Conservation (phyloP, 2,329 filamentous ascomycete genomes). For the Venturia nashicola region DNA sequence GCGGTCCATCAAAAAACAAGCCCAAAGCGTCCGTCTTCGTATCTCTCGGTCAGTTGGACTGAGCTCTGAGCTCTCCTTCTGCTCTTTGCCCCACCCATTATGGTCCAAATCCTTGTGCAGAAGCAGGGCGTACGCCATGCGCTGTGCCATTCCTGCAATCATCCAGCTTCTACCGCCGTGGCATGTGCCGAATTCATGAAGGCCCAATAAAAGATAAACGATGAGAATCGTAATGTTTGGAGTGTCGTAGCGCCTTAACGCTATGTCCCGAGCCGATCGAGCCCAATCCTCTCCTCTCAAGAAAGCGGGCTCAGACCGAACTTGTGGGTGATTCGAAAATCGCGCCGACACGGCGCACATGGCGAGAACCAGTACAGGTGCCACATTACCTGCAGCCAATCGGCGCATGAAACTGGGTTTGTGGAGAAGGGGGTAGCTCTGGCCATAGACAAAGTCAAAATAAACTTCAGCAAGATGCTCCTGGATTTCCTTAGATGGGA, state of each 20-base stretch:
- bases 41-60: constrained; percentile 93
- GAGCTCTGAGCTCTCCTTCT: constrained; percentile 45
- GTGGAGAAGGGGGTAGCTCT: constrained; percentile 87
- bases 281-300: constrained; percentile 88
- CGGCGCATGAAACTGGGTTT: constrained; percentile 96
- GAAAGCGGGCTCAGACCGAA: constrained; percentile 67
- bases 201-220: constrained; percentile 72
- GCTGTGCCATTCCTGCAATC: constrained; percentile 82
- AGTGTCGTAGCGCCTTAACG: constrained; percentile 78
- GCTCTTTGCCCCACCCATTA: constrained; percentile 52
- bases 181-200: constrained; percentile 95
- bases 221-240: constrained; percentile 94
- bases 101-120: constrained; percentile 83
- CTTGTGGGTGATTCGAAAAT: constrained; percentile 78
- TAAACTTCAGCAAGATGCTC: constrained; percentile 90
- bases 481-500: constrained; percentile 79
- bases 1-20: constrained; percentile 92
- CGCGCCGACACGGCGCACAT: constrained; percentile 92
- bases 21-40: constrained; percentile 90
- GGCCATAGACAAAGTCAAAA: constrained; percentile 91
- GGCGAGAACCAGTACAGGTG: constrained; percentile 83
- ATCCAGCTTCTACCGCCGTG: constrained; percentile 95
- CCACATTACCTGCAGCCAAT: constrained; percentile 63
- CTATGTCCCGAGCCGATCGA: constrained; percentile 72
- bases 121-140: constrained; percentile 94